These are phyloP conservation scores for Fusarium falciforme DNA, from an alignment of 2,329 filamentous ascomycete genomes.

Conservation along the genomic window DNA sequence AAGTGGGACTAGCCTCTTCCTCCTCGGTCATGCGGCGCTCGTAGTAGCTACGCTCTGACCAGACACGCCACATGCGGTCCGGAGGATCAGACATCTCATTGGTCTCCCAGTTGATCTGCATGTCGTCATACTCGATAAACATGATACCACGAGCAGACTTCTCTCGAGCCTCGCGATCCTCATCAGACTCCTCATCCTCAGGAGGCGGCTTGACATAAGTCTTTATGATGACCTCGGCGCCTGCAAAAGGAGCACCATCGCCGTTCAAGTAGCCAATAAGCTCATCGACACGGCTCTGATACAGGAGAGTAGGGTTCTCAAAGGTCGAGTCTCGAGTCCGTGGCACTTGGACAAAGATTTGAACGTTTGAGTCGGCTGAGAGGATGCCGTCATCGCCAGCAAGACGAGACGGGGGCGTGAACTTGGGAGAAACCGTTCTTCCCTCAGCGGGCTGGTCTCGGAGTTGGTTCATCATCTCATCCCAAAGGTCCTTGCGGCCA, in stretches of 20 bases:
- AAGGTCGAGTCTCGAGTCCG: background rate
- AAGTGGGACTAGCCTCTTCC: background rate
- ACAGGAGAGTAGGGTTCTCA: background rate
- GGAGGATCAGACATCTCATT: background rate
- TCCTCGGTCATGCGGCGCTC: slow-evolving; percentile 1
- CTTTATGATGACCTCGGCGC: slow-evolving; percentile 3
- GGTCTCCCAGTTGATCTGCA: background rate
- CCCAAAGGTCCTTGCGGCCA: background rate
- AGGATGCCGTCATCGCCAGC: background rate
- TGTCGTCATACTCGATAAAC: slow-evolving; percentile 3
- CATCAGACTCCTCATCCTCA: background rate
- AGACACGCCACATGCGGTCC: slow-evolving; percentile 3
- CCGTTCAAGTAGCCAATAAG: slow-evolving; percentile 6
- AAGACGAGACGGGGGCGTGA: background rate
- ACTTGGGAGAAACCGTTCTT: background rate
- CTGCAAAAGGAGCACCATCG: background rate
- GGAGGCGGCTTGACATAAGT: slow-evolving; percentile 7
- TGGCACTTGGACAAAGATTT: background rate
- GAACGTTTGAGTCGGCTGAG: background rate
- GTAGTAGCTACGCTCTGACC: slow-evolving; percentile 4
- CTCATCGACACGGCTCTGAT: slow-evolving; percentile 1
- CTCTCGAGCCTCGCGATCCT: background rate
- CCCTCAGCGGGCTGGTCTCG: background rate
- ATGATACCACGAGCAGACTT: slow-evolving; percentile 7
- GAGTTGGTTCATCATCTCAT: slow-evolving; percentile 5